Evolutionary conservation across 176 grass and related monocot species (phyloP).

Genomic region (Aegilops longissima): DNA sequence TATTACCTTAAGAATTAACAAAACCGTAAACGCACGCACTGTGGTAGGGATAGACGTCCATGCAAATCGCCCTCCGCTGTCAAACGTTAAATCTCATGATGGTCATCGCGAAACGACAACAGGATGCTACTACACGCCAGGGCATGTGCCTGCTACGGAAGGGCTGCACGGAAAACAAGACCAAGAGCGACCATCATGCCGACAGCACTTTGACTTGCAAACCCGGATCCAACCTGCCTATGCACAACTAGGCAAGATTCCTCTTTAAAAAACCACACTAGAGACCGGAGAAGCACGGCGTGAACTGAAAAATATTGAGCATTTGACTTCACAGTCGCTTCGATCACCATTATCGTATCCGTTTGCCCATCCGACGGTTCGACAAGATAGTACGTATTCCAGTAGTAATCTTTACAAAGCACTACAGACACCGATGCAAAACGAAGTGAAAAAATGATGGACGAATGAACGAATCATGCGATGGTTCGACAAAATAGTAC

Average conservation of each 20-base stretch:
- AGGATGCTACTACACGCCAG: neutral
- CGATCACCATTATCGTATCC: neutral
- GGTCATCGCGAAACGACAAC: neutral
- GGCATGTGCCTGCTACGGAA: neutral
- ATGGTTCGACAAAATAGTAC: too few relatives aligned
- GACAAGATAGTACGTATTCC: neutral
- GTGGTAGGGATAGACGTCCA: neutral
- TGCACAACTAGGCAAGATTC: neutral
- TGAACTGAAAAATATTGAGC: neutral
- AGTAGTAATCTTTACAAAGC: neutral
- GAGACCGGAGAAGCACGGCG: neutral
- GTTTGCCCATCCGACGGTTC: neutral
- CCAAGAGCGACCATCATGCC: neutral
- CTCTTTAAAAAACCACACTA: neutral
- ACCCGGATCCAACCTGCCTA: neutral
- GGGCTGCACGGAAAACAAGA: neutral
- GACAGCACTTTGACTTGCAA: neutral
- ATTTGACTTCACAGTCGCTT: neutral
- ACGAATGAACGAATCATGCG: neutral
- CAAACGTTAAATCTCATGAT: neutral
- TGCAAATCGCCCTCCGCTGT: too few relatives aligned
- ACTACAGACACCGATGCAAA: neutral
- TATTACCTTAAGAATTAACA: too few relatives aligned
- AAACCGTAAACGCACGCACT: neutral
- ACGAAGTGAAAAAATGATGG: slow-evolving; percentile 2